These are phyloP conservation scores for Diaporthe sp. DNA, from an alignment of 2,329 filamentous ascomycete genomes.

Conservation along the genomic window DNA sequence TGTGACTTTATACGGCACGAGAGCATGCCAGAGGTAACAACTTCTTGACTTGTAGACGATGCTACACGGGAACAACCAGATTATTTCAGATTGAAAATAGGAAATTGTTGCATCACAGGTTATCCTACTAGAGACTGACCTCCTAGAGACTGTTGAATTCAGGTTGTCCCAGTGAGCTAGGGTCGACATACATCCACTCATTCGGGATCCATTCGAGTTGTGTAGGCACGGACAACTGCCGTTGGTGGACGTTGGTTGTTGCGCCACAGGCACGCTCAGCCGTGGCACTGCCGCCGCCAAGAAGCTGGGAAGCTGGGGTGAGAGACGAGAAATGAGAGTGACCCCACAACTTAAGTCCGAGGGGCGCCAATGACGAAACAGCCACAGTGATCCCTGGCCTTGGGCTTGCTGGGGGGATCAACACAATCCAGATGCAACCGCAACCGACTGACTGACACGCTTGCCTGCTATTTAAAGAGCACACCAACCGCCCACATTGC, in stretches of 20 bases:
- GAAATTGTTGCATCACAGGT: not conserved
- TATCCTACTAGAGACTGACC: not conserved
- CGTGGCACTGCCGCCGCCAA: conserved; percentile 26
- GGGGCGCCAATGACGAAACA: conserved; percentile 16
- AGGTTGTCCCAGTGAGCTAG: not conserved
- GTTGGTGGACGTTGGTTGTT: not conserved
- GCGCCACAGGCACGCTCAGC: not conserved
- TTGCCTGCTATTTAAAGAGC: not conserved
- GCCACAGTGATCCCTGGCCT: not conserved
- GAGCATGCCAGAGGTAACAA: not conserved
- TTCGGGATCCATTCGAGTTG: no score
- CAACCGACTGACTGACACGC: not conserved
- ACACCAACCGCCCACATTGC: not conserved
- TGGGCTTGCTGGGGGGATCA: not conserved
- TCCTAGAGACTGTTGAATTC: no score
- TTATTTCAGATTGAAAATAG: no score
- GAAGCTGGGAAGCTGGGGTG: not conserved
- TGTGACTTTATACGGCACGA: not conserved
- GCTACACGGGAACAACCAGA: no score
- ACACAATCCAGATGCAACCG: not conserved
- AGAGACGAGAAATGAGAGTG: not conserved
- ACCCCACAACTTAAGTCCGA: not conserved
- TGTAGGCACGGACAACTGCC: not conserved
- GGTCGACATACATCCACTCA: not conserved
- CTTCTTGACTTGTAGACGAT: no score